A percentile compares a stretch with the other conserved stretches of the same genome.
Evolutionary conservation across 2,329 filamentous ascomycete species (phyloP).

Genomic region (Aspergillus sergii): DNA sequence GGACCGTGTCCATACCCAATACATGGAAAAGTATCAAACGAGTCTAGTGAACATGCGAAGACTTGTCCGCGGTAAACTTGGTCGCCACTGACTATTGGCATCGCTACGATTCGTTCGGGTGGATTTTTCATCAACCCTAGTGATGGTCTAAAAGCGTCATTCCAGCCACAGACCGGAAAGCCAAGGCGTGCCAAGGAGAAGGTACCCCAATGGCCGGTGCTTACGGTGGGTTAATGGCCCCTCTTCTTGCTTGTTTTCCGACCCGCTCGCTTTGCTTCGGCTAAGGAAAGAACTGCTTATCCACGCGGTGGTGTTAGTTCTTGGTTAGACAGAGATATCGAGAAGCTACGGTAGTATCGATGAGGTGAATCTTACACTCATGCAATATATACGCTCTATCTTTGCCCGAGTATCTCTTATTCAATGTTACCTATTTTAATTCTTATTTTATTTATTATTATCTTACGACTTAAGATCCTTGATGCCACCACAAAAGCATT

Average conservation of each 20-base stretch:
- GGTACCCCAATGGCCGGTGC: neutral
- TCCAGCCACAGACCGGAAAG: slow-evolving; percentile 3
- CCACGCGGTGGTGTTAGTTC: neutral
- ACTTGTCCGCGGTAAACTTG: neutral
- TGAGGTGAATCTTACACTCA: neutral
- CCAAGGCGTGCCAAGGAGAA: slow-evolving; percentile 10
- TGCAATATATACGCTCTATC: neutral
- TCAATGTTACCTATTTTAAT: no score
- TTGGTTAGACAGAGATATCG: neutral
- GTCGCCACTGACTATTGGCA: neutral
- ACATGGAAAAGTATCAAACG: neutral
- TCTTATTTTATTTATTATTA: no score
- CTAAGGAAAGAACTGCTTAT: slow-evolving; percentile 2
- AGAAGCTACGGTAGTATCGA: slow-evolving; percentile 4
- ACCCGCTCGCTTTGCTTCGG: slow-evolving; percentile 12
- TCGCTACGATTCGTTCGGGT: neutral
- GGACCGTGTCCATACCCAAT: no score
- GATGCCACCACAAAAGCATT: no score
- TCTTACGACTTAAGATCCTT: no score
- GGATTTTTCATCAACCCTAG: neutral
- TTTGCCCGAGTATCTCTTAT: neutral
- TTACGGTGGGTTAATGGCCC: neutral
- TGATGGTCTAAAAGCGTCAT: neutral
- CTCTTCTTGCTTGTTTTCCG: neutral
- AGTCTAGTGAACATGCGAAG: neutral